phyloP scores from a whole-genome alignment of 1,284 basidiomycete species.

The Cutaneotrichosporon cutaneum region DNA sequence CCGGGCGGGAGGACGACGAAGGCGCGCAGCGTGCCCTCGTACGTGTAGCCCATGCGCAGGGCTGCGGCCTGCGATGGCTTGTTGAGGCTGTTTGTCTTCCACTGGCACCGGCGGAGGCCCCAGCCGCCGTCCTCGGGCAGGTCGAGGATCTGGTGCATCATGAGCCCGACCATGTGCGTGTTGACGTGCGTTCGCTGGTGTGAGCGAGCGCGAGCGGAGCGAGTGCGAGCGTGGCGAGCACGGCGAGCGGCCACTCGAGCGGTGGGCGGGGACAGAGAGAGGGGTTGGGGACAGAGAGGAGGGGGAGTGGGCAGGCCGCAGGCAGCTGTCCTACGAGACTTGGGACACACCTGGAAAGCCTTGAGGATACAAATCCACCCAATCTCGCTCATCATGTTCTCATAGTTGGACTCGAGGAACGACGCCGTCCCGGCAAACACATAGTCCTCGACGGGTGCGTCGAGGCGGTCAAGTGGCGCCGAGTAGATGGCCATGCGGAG shows the following conservation, averaged over 20 bases:
- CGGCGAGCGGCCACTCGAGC: too few relatives aligned
- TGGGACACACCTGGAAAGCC: constrained; percentile 38
- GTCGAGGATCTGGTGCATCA: constrained; percentile 45
- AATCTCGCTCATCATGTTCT: constrained; percentile 39
- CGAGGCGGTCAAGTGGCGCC: constrained; percentile 30
- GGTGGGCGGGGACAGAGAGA: too few relatives aligned
- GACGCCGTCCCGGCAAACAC: constrained; percentile 42
- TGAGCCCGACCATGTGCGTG: constrained; percentile 41
- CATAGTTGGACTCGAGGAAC: constrained; percentile 32
- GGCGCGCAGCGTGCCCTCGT: constrained; percentile 38
- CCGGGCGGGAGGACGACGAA: constrained; percentile 34
- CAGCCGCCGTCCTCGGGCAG: constrained; percentile 36
- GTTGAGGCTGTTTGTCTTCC: constrained; percentile 45
- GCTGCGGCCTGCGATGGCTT: constrained; percentile 31
- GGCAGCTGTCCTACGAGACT: not conserved
- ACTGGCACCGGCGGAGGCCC: constrained; percentile 44
- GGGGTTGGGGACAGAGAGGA: not conserved
- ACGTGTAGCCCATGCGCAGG: constrained; percentile 37
- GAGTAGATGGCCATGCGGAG: constrained; percentile 39
- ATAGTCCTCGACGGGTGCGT: constrained; percentile 30
- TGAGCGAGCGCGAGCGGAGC: not conserved
- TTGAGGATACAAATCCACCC: constrained; percentile 43
- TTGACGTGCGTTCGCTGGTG: constrained; percentile 43
- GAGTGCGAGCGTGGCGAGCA: not conserved
- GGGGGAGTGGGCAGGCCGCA: not conserved